A percentile compares a stretch with the other conserved stretches of the same genome.
Conservation (phyloP, 2,329 filamentous ascomycete species). For the Sclerotinia spermophila region DNA sequence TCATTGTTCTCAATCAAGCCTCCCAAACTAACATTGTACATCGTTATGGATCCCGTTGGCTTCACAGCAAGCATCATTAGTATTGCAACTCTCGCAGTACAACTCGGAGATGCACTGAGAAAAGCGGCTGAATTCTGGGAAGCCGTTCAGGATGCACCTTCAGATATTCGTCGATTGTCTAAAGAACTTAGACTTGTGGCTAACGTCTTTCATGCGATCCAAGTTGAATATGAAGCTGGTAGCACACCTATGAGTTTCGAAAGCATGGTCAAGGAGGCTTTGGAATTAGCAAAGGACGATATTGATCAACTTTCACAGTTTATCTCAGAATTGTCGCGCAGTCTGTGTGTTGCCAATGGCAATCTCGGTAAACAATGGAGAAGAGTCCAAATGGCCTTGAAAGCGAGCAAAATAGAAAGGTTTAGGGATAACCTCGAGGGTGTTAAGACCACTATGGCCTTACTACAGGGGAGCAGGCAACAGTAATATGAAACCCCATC, state of each 20-base stretch:
- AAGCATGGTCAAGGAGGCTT: neutral
- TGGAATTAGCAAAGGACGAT: constrained; percentile 16
- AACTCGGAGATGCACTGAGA: constrained; percentile 16
- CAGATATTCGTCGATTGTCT: constrained; percentile 20
- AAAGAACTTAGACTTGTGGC: constrained; percentile 17
- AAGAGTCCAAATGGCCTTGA: constrained; percentile 13
- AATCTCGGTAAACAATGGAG: constrained; percentile 16
- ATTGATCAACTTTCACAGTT: constrained; percentile 15
- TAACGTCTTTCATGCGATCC: constrained; percentile 12
- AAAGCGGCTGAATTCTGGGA: constrained; percentile 21
- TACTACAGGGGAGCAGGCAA: constrained; percentile 12
- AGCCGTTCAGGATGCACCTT: constrained; percentile 21
- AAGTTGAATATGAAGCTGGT: neutral
- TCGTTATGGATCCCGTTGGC: constrained; percentile 1
- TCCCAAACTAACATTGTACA: neutral
- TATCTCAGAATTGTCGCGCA: neutral
- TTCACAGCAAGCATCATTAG: constrained; percentile 20
- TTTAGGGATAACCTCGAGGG: constrained; percentile 13
- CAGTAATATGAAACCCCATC: neutral
- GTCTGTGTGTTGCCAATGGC: neutral
- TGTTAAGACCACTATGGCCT: constrained; percentile 12
- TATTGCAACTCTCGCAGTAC: constrained; percentile 20
- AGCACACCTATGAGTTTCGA: neutral
- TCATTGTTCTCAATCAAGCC: neutral
- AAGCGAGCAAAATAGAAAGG: constrained; percentile 19